A percentile compares a stretch with the other conserved stretches of the same genome.
Conservation (phyloP, 495 filamentous ascomycete species). For the Penicillium alfredii region DNA sequence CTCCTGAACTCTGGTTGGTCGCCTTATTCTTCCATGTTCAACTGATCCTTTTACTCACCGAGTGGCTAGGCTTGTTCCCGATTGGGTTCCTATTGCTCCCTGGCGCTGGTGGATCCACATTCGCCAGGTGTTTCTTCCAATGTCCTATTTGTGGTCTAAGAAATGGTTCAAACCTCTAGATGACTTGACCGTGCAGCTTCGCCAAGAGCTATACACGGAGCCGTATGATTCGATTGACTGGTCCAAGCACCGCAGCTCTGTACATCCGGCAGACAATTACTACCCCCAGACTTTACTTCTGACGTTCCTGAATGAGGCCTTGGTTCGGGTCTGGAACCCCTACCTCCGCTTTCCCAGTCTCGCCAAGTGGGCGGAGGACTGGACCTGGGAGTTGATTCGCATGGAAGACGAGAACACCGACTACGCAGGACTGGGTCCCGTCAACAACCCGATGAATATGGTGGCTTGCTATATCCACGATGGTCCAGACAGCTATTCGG, state of each 20-base stretch:
- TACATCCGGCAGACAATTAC: conserved; percentile 77
- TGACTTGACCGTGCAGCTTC: conserved; percentile 62
- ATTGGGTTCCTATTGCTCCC: conserved; percentile 90
- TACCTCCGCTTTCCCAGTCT: conserved; percentile 56
- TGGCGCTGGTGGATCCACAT: conserved; percentile 99
- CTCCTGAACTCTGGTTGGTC: conserved; percentile 78
- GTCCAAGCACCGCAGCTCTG: conserved; percentile 70
- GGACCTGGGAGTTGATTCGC: conserved; percentile 69
- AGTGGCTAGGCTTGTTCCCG: conserved; percentile 63
- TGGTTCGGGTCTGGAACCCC: conserved; percentile 75
- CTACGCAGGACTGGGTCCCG: conserved; percentile 79
- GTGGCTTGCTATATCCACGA: conserved; percentile 77
- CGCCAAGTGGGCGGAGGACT: conserved; percentile 62
- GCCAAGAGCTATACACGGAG: conserved; percentile 79
- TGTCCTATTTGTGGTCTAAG: conserved; percentile 84
- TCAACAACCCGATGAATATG: conserved; percentile 83
- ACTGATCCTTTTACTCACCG: conserved; percentile 1
- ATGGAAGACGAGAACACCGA: conserved; percentile 92
- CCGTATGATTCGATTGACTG: conserved; percentile 75
- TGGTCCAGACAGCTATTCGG: conserved; percentile 69
- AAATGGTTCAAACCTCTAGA: conserved; percentile 66
- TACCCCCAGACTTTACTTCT: conserved; percentile 85
- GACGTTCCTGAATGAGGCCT: conserved; percentile 64
- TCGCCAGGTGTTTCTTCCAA: conserved; percentile 84
- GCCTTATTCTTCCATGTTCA: neutral